Evolutionary conservation across 768 basidiomycete genomes (phyloP), one percentile per base, ranked within the genome.

Genomic region (Cystobasidium onofrii): DNA sequence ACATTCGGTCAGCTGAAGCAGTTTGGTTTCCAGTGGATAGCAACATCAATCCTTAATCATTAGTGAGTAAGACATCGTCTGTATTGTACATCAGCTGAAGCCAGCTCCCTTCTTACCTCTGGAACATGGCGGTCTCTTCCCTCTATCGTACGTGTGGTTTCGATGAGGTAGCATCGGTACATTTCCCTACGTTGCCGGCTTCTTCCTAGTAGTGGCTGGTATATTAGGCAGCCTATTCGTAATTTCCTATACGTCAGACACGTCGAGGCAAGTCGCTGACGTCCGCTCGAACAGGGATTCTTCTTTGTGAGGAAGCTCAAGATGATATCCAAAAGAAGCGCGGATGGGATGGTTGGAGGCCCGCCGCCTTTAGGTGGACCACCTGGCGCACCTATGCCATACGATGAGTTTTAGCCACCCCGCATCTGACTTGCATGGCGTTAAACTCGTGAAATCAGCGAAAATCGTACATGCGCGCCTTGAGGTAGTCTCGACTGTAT

Each of bases 101-200:
- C n/a, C n/a, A n/a, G n/a, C n/a, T n/a, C n/a, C n/a, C n/a, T n/a
- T n/a, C n/a, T n/a, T n/a, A n/a, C n/a, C n/a, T n/a, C n/a, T n/a
- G n/a, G n/a, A n/a, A n/a, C n/a, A n/a, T n/a, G n/a, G n/a, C n/a
- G n/a, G n/a, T n/a, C n/a, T n/a, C n/a, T n/a, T n/a, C n/a, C n/a
- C n/a, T n/a, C n/a, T n/a, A n/a, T n/a, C n/a, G n/a, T n/a, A n/a
- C n/a, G n/a, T n/a, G n/a, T n/a, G n/a, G 54, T 23, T 12, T 63
- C 36, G n/a, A 63, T 20, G 61, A n/a, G 10, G n/a, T 50, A 67
- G 65, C 50, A 27, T 67, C 25, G 65, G 65, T 15, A 67, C 65
- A 3, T 29, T 67, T 15, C 52, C 65, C 9, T 67, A 67, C 65
- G 52, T 67, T 36, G 27, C 20, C 1, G 65, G 43, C 13, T 67